phyloP scores from a whole-genome alignment of 1,139 yeast genomes.

The Blastobotrys petasosporus region DNA sequence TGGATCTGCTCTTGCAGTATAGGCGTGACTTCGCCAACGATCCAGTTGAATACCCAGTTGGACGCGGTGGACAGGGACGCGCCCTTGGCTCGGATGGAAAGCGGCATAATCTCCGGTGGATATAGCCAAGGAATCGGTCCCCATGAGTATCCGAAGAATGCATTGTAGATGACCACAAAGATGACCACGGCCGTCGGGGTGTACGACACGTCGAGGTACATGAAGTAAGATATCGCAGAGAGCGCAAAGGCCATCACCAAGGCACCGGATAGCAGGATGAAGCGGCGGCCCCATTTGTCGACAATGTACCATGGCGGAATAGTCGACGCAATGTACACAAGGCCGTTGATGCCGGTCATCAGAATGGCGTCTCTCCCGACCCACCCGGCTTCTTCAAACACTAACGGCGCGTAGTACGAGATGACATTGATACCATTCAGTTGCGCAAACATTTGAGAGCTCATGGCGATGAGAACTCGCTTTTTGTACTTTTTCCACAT shows the following conservation, averaged over 20 bases:
- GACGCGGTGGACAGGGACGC: constrained; percentile 89
- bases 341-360: constrained; percentile 86
- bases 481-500: constrained; percentile 66
- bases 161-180: constrained; percentile 72
- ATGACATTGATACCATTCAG: constrained; percentile 89
- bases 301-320: constrained; percentile 89
- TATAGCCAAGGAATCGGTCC: constrained; percentile 96
- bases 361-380: constrained; percentile 77
- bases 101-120: constrained; percentile 82
- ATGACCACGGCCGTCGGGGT: constrained; percentile 72
- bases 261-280: constrained; percentile 72
- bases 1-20: constrained; percentile 67
- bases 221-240: constrained; percentile 58
- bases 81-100: constrained; percentile 83
- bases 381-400: constrained; percentile 96
- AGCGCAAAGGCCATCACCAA: constrained; percentile 70
- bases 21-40: constrained; percentile 90
- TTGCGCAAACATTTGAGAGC: constrained; percentile 88
- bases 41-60: constrained; percentile 90
- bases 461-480: constrained; percentile 83
- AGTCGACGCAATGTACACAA: constrained; percentile 68
- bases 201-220: constrained; percentile 50
- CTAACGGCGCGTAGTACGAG: constrained; percentile 88
- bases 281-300: constrained; percentile 87
- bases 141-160: constrained; percentile 82